phyloP scores from a whole-genome alignment of 2,329 filamentous ascomycete genomes.

The Neofusicoccum kwambonambiense region DNA sequence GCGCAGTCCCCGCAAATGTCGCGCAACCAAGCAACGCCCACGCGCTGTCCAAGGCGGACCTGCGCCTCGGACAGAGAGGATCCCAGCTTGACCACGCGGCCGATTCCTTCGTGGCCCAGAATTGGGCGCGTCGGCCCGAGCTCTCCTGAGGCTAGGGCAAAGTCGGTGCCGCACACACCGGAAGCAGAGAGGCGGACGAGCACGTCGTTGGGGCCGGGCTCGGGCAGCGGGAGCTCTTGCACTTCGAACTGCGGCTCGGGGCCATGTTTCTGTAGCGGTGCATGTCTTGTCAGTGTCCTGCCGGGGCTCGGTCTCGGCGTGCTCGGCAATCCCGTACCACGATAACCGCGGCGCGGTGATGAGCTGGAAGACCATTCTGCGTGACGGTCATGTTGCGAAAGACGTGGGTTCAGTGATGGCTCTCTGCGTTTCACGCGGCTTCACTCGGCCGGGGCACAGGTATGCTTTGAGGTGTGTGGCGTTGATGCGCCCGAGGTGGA shows the following conservation, averaged over 20 bases:
- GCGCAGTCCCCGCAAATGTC: conserved; percentile 53
- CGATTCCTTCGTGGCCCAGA: conserved; percentile 57
- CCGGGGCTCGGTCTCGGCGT: too few relatives aligned
- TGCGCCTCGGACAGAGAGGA: conserved; percentile 50
- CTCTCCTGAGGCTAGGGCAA: conserved; percentile 58
- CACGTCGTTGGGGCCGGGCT: conserved; percentile 53
- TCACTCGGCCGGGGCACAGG: not conserved
- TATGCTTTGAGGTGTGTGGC: not conserved
- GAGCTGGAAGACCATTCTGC: not conserved
- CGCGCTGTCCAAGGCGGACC: conserved; percentile 49
- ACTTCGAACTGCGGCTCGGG: conserved; percentile 51
- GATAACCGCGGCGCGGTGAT: conserved; percentile 13
- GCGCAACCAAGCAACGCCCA: conserved; percentile 52
- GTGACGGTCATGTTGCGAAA: not conserved
- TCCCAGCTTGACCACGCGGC: conserved; percentile 58
- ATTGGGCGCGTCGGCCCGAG: conserved; percentile 43
- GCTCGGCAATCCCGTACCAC: not conserved
- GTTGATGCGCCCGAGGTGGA: not conserved
- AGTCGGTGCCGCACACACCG: conserved; percentile 57
- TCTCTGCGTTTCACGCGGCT: not conserved
- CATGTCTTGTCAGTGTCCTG: not conserved
- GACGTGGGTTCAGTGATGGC: not conserved
- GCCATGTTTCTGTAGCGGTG: conserved; percentile 32
- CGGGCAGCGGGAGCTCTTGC: conserved; percentile 47
- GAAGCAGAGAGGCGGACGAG: conserved; percentile 58